Conservation (phyloP, 2,329 filamentous ascomycete genomes). For the Elsinoe fawcettii region DNA sequence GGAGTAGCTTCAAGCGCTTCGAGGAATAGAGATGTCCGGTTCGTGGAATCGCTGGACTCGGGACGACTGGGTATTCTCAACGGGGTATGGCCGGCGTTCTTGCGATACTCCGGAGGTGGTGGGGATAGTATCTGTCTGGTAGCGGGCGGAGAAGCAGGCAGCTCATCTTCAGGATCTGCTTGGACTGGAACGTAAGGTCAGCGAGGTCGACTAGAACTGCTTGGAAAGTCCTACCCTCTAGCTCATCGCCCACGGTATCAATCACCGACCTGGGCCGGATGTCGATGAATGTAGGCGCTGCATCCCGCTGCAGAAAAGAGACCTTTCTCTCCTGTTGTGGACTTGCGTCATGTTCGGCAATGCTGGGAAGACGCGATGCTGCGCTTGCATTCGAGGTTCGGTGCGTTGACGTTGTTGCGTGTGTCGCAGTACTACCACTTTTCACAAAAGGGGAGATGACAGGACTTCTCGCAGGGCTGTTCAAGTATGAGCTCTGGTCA, state of each 20-base stretch:
- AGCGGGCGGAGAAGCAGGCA: slow-evolving; percentile 23
- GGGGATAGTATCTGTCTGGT: slow-evolving; percentile 24
- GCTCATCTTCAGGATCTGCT: slow-evolving; percentile 25
- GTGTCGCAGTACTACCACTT: slow-evolving; percentile 8
- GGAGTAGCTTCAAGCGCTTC: slow-evolving; percentile 30
- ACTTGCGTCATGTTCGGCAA: slow-evolving; percentile 29
- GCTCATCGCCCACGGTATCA: neutral
- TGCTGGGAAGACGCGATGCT: slow-evolving; percentile 25
- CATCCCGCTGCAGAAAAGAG: slow-evolving; percentile 16
- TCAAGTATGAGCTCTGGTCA: slow-evolving; percentile 14
- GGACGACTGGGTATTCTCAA: slow-evolving; percentile 24
- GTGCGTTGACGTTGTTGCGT: slow-evolving; percentile 20
- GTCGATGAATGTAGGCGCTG: slow-evolving; percentile 17
- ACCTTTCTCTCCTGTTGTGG: slow-evolving; percentile 20
- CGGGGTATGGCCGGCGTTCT: slow-evolving; percentile 30
- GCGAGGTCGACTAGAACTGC: neutral
- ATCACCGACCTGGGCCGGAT: neutral
- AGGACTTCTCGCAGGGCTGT: slow-evolving; percentile 31
- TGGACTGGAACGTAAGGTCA: slow-evolving; percentile 21
- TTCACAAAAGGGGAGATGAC: slow-evolving; percentile 24
- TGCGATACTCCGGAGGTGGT: slow-evolving; percentile 25
- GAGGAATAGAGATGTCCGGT: slow-evolving; percentile 20
- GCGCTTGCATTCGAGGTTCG: slow-evolving; percentile 16
- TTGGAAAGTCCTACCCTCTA: neutral
- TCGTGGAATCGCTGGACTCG: slow-evolving; percentile 22